phyloP scores from a whole-genome alignment of 1,284 basidiomycete species.

The Ustilago loliicola region DNA sequence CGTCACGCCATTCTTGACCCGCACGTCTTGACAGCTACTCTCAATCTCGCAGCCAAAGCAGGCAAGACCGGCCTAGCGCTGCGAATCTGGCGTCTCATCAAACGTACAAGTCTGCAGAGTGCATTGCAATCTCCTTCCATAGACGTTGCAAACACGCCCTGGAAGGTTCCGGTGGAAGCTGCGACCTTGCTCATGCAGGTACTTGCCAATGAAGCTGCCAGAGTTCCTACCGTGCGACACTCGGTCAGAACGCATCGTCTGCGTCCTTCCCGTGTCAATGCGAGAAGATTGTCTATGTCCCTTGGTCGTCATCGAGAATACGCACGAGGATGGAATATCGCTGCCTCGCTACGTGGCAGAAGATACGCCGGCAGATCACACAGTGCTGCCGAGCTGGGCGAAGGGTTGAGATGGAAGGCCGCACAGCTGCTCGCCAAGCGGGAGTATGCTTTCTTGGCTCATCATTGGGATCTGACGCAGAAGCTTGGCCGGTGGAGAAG shows the following conservation, averaged over 20 bases:
- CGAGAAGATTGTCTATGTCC: neutral
- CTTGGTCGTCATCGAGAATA: slow-evolving; percentile 10
- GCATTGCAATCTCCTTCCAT: slow-evolving; percentile 12
- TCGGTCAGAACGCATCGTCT: neutral
- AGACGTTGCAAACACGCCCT: slow-evolving; percentile 30
- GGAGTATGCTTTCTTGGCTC: slow-evolving; percentile 36
- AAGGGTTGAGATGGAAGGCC: slow-evolving; percentile 36
- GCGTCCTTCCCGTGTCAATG: slow-evolving; percentile 1
- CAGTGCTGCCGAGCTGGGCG: slow-evolving; percentile 17
- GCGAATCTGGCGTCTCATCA: slow-evolving; percentile 59
- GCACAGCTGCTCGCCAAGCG: slow-evolving; percentile 31
- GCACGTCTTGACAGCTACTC: slow-evolving; percentile 48
- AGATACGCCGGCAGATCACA: neutral
- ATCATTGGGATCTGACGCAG: slow-evolving; percentile 30
- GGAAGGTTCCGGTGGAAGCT: slow-evolving; percentile 46
- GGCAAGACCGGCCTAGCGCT: slow-evolving; percentile 51
- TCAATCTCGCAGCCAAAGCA: slow-evolving; percentile 52
- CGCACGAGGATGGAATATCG: slow-evolving; percentile 39
- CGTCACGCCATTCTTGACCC: slow-evolving; percentile 47
- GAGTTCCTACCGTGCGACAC: slow-evolving; percentile 15
- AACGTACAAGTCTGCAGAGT: slow-evolving; percentile 51
- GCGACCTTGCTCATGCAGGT: slow-evolving; percentile 56
- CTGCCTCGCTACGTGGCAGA: slow-evolving; percentile 27
- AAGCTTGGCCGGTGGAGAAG: slow-evolving; percentile 19
- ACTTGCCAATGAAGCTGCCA: slow-evolving; percentile 40